Conservation (phyloP, 2,329 filamentous ascomycete species). For the Talaromyces islandicus region DNA sequence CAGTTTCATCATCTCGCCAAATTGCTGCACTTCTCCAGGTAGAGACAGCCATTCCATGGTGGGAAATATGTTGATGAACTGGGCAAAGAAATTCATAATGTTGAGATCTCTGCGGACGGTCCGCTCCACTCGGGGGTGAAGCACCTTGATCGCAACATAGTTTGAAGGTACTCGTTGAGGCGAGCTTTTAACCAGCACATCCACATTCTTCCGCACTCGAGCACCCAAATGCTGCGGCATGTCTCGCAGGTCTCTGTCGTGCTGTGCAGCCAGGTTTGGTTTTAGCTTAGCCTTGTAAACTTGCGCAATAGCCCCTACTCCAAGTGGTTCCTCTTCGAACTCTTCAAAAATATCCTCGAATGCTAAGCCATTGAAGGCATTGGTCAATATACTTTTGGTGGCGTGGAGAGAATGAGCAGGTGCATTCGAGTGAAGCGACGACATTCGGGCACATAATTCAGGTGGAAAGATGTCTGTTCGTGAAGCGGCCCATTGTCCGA, state of each 20-base stretch:
- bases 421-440: slow-evolving; percentile 87
- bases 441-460: slow-evolving; percentile 90
- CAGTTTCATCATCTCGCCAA: slow-evolving; percentile 98
- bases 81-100: slow-evolving; percentile 92
- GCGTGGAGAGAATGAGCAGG: slow-evolving; percentile 79
- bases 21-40: slow-evolving; percentile 87
- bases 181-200: slow-evolving; percentile 77
- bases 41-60: slow-evolving; percentile 97
- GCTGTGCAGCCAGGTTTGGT: slow-evolving; percentile 63
- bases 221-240: slow-evolving; percentile 55
- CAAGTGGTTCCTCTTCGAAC: slow-evolving; percentile 81
- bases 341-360: slow-evolving; percentile 96
- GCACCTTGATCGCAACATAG: slow-evolving; percentile 92
- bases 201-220: slow-evolving; percentile 73
- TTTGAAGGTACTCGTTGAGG: slow-evolving; percentile 80
- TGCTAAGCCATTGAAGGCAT: slow-evolving; percentile 69
- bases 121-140: slow-evolving; percentile 86
- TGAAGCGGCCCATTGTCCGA: slow-evolving; percentile 97
- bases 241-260: slow-evolving; percentile 50
- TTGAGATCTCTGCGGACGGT: slow-evolving; percentile 83
- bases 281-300: slow-evolving; percentile 95
- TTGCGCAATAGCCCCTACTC: slow-evolving; percentile 93
- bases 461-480: slow-evolving; percentile 92
- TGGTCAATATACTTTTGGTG: slow-evolving; percentile 72
- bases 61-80: slow-evolving; percentile 74